Base-by-base conservation (phyloP, 192 early-diverging fungal species). In the Hyaloraphidium curvatum region DNA sequence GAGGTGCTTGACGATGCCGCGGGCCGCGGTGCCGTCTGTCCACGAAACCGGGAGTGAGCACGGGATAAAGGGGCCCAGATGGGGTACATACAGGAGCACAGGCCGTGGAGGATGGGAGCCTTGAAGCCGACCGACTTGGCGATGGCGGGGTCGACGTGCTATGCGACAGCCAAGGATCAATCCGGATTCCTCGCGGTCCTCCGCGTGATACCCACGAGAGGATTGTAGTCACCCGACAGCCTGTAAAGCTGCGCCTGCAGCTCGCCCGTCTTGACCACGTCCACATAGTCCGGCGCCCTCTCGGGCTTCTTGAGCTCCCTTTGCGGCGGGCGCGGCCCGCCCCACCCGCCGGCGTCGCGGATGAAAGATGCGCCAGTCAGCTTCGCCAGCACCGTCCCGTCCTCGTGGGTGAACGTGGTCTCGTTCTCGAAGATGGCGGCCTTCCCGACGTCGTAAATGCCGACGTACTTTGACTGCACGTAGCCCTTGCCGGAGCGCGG, bases 171-270 rank as follows among this genome's bases (percentile, higher is more conserved):
- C 14, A 11, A 14, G 25, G 23, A 48, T 5, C 43, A 48, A 19
- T 11, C 7, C 25, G 7, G 11, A 7, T 5, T n/a, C n/a, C n/a
- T n/a, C n/a, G n/a, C 9, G 43, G 25, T 25, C 7, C 23, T 22
- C 43, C 43, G 76, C 77, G 60, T 86, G 83, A 29, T n/a, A n/a
- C n/a, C n/a, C n/a, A n/a, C n/a, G n/a, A 86, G 60, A 16, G 79
- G 79, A 58, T 86, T 86, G 63, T 78, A 86, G 55, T 86, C 83
- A 29, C 80, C 83, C 29, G 75, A 80, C 25, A 86, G 57, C 50
- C 83, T 73, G 58, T 83, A 86, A 13, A 86, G 56, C 33, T 83
- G 63, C 11, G 83, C 83, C 50, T 80, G 74, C 19, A 74, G 67
- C 2, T 56, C 52, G 22, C 41, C 51, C 22, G 78, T 79, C 33